Percentiles rank a stretch among this genome's conserved stretches.
Conservation (phyloP, 2,329 filamentous ascomycete species). For the Cercospora zeina region DNA sequence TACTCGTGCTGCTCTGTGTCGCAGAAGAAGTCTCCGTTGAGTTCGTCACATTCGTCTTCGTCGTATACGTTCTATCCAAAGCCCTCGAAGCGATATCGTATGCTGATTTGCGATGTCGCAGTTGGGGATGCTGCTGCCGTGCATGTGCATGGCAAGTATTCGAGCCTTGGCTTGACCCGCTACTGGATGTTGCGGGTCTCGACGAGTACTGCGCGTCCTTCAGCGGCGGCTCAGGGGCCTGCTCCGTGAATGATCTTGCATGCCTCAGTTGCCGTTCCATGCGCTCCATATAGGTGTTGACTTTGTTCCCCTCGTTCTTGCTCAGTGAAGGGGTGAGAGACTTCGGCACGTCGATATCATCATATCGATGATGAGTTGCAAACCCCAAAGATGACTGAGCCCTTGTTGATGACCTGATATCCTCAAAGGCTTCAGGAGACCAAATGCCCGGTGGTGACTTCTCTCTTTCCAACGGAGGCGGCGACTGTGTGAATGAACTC, state of each 20-base stretch:
- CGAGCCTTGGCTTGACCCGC: constrained; percentile 35
- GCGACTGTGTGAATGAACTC: constrained; percentile 59
- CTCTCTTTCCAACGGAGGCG: constrained; percentile 52
- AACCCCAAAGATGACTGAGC: constrained; percentile 77
- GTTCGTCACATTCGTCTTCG: constrained; percentile 80
- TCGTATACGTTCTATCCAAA: constrained; percentile 79
- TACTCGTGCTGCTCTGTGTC: constrained; percentile 68
- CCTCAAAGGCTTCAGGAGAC: constrained; percentile 85
- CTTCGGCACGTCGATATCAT: constrained; percentile 49
- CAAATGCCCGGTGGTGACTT: constrained; percentile 69
- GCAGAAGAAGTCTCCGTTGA: constrained; percentile 58
- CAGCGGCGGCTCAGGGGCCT: constrained; percentile 41
- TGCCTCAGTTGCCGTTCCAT: constrained; percentile 82
- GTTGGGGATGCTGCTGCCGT: constrained; percentile 47
- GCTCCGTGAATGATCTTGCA: constrained; percentile 58
- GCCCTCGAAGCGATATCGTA: constrained; percentile 71
- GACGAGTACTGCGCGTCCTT: constrained; percentile 36
- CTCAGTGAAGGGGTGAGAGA: constrained; percentile 51
- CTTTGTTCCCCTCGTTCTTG: constrained; percentile 61
- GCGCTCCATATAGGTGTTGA: constrained; percentile 83
- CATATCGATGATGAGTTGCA: constrained; percentile 42
- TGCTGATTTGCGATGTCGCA: constrained; percentile 67
- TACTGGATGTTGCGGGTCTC: constrained; percentile 35
- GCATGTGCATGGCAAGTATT: constrained; percentile 37
- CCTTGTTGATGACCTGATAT: constrained; percentile 52